Evolutionary conservation across 2,329 filamentous ascomycete genomes (phyloP).

Genomic region (Fusarium longipes): DNA sequence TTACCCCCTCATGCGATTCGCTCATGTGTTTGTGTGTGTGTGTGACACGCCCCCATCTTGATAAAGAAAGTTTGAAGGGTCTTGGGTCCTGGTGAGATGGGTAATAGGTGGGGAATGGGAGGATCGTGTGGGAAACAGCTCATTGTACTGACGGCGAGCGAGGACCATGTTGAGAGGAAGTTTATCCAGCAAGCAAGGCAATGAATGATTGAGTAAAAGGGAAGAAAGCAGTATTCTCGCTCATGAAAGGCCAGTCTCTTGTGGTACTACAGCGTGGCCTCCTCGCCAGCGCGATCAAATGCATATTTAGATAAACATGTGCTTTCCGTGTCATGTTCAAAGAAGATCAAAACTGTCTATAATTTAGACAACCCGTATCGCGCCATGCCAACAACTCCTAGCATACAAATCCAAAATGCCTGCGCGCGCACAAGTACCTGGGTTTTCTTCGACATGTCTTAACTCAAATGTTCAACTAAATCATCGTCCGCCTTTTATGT

Average conservation of each 20-base stretch:
- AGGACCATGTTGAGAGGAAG: not conserved
- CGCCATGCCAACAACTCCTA: conserved; percentile 18
- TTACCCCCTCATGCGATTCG: conserved; percentile 40
- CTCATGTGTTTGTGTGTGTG: conserved; percentile 5
- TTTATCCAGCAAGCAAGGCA: no score
- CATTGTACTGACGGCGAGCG: conserved; percentile 29
- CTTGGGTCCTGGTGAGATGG: conserved; percentile 10
- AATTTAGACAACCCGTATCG: conserved; percentile 14
- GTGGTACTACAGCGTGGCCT: not conserved
- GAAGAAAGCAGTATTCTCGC: not conserved
- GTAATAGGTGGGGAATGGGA: conserved; percentile 16
- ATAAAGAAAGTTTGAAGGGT: conserved; percentile 5
- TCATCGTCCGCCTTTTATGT: conserved; percentile 31
- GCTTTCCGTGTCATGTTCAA: not conserved
- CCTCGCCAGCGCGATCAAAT: not conserved
- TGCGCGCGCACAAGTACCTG: conserved; percentile 1
- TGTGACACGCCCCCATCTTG: conserved; percentile 18
- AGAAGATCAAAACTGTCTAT: conserved; percentile 3
- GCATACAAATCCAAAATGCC: conserved; percentile 2
- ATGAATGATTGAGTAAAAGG: not conserved
- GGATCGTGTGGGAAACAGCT: conserved; percentile 39
- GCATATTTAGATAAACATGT: not conserved
- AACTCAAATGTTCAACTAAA: conserved; percentile 5
- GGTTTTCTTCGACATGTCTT: conserved; percentile 2
- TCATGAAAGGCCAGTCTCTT: not conserved